These are phyloP conservation scores for Colletotrichum spinosum DNA, from an alignment of 2,329 filamentous ascomycete genomes.

Conservation along the genomic window DNA sequence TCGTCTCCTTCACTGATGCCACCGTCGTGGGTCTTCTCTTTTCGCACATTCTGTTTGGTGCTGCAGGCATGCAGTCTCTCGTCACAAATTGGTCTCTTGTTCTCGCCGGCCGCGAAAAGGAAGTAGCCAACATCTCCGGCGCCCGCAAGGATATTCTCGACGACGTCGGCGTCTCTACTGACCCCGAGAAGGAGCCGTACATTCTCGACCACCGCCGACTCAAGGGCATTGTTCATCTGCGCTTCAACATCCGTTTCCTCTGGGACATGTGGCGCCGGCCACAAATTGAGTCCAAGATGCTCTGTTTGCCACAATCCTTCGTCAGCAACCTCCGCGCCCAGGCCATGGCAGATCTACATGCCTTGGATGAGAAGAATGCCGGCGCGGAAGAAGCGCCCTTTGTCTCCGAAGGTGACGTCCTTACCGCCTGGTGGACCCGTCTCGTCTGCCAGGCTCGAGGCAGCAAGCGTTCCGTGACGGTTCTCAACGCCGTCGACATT, in stretches of 20 bases:
- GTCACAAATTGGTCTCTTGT: slow-evolving; percentile 59
- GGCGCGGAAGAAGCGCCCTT: slow-evolving; percentile 45
- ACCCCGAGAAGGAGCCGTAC: slow-evolving; percentile 43
- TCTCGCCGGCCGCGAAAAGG: slow-evolving; percentile 53
- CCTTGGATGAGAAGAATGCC: slow-evolving; percentile 28
- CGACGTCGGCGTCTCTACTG: slow-evolving; percentile 38
- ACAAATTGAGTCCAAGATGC: slow-evolving; percentile 47
- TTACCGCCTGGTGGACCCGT: slow-evolving; percentile 54
- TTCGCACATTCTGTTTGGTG: slow-evolving; percentile 62
- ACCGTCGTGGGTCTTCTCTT: slow-evolving; percentile 60
- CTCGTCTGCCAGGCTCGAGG: slow-evolving; percentile 36
- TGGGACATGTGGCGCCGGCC: slow-evolving; percentile 48
- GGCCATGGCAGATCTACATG: slow-evolving; percentile 46
- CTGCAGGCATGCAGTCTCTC: slow-evolving; percentile 54
- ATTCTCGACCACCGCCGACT: slow-evolving; percentile 43
- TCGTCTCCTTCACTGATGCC: slow-evolving; percentile 61
- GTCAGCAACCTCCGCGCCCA: slow-evolving; percentile 45
- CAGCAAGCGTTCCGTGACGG: slow-evolving; percentile 39
- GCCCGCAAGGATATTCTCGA: slow-evolving; percentile 51
- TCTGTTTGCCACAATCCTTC: slow-evolving; percentile 52
- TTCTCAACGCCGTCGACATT: slow-evolving; percentile 43
- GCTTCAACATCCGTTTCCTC: slow-evolving; percentile 49
- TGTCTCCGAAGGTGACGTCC: slow-evolving; percentile 59
- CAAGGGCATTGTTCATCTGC: slow-evolving; percentile 42
- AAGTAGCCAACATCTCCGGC: slow-evolving; percentile 52